Evolutionary conservation across 73 alveolate species (phyloP).

Genomic region (Blepharisma japonicum): DNA sequence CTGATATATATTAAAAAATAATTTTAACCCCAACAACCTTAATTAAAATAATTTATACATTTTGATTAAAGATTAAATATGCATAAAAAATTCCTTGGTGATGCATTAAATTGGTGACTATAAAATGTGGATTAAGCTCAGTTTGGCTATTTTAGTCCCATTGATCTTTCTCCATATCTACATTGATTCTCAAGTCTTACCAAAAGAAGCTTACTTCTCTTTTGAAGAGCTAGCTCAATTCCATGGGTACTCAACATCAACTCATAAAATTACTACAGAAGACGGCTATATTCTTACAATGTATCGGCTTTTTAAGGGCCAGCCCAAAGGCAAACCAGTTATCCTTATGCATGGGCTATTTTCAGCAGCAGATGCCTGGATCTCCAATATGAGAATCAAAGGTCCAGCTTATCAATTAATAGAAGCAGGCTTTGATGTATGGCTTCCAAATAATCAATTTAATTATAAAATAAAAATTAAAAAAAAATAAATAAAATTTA

Average conservation of each 20-base stretch:
- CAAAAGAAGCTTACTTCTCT: not conserved
- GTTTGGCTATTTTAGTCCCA: too few species aligned
- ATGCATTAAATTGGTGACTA: too few species aligned
- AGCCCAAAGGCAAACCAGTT: conserved; percentile 16
- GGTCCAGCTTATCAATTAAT: conserved; percentile 14
- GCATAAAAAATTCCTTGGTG: too few species aligned
- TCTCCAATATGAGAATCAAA: not conserved
- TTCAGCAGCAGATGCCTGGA: not conserved
- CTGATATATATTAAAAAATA: too few species aligned
- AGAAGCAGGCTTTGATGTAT: conserved; percentile 9
- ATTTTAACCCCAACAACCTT: too few species aligned
- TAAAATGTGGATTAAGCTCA: too few species aligned
- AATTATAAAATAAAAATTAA: too few species aligned
- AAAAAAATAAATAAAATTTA: too few species aligned
- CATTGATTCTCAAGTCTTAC: not conserved
- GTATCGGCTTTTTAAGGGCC: not conserved
- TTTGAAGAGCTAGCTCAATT: not conserved
- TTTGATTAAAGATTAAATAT: too few species aligned
- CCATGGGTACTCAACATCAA: not conserved
- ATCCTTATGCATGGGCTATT: conserved; percentile 5
- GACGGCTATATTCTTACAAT: conserved; percentile 4
- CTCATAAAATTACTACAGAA: conserved; percentile 11
- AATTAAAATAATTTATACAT: too few species aligned
- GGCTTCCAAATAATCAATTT: not conserved
- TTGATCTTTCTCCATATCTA: too few species aligned